Evolutionary conservation across 306 rosid species (phyloP).

Genomic region (Cucumis sativus): Cucumber_9930_V3 NC_026656.2:17935501-17936000

Average conservation of each 20-base stretch:
- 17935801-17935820: constrained; percentile 90
- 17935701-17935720: not conserved
- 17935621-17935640: not conserved
- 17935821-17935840: constrained; percentile 83
- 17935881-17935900: constrained; percentile 76
- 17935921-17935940: constrained; percentile 57
- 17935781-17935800: constrained; percentile 90
- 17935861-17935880: constrained; percentile 93
- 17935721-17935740: not conserved
- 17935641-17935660: not conserved
- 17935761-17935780: constrained; percentile 28
- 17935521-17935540: not conserved
- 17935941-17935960: constrained; percentile 38
- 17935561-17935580: not conserved
- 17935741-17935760: not conserved
- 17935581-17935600: not conserved
- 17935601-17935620: not conserved
- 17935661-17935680: not conserved
- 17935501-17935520: not conserved
- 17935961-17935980: not conserved
- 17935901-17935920: constrained; percentile 85
- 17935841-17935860: constrained; percentile 97
- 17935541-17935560: not conserved
- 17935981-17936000: not conserved
- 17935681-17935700: not conserved